Base-by-base conservation (phyloP, 306 rosid species). In the Erythrophleum fordii region DNA sequence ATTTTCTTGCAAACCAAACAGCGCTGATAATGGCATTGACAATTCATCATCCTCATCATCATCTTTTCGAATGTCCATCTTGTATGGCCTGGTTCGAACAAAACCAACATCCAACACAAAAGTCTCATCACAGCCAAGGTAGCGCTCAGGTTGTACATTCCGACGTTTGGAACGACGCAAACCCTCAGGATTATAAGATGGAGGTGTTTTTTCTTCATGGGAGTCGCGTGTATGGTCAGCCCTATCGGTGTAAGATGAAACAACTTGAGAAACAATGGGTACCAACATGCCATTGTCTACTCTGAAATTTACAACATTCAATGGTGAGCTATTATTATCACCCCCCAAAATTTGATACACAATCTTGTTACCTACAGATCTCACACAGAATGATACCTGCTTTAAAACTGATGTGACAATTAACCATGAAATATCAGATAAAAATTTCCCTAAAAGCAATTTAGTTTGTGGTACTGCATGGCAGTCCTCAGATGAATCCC, bases 131-230 rank as follows among this genome's bases (percentile, higher is more conserved):
- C 93, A 89, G n/a, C 93, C 99, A 83, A 92, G 81, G 82, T 91
- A 95, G 29, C 97, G 97, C 67, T 91, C 97, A 3, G 97, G 99
- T 41, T 91, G 97, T 5, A 93, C 79, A 81, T 91, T 86, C 37
- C 97, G 83, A n/a, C 97, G 95, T 76, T 95, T 91, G 72, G 99
- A 95, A 51, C 97, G 99, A n/a, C 99, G 81, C 73, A 95, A 81
- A 52, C 86, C 91, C 37, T 76, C 76, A 71, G 78, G 72, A 74
- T 77, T 87, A 69, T 82, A 85, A 58, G 80, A 75, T 13, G 85
- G 73, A 11, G 83, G 77, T 1, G 35, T 74, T 81, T 69, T 71
- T 37, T 73, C 86, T 72, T 73, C 91, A 44, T 4, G 44, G 26
- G 49, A 75, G 5, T 86, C 92, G 25, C 17, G 71, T 29, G 70